phyloP scores from a whole-genome alignment of 345 rosid species.

The Barbarea vulgaris region DNA sequence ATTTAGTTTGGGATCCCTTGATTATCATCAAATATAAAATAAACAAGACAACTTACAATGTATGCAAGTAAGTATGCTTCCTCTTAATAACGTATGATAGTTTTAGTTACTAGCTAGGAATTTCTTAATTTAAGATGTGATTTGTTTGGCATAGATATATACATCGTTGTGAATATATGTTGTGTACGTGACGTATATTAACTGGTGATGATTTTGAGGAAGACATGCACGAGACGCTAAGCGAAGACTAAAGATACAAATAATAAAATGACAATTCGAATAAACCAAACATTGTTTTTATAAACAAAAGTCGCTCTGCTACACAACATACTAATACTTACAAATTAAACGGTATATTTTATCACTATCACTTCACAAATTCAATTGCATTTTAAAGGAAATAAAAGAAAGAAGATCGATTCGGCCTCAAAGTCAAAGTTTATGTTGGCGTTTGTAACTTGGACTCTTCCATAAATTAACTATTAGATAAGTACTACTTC shows the following conservation, averaged over 20 bases:
- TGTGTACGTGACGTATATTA: constrained; percentile 21
- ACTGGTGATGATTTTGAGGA: constrained; percentile 41
- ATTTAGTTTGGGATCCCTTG: not conserved
- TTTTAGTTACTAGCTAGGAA: not conserved
- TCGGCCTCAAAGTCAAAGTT: constrained; percentile 42
- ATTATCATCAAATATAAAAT: too few relatives aligned
- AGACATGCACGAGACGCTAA: constrained; percentile 37
- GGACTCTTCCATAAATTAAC: constrained; percentile 19
- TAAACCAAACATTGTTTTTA: constrained; percentile 48
- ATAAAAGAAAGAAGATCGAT: constrained; percentile 5
- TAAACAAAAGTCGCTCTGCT: constrained; percentile 35
- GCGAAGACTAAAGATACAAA: constrained; percentile 32
- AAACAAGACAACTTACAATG: not conserved
- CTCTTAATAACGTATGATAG: not conserved
- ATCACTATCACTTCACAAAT: not conserved
- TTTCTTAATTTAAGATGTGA: not conserved
- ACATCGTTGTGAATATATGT: constrained; percentile 11
- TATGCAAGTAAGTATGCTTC: not conserved
- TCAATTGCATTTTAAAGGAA: not conserved
- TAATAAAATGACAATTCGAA: constrained; percentile 39
- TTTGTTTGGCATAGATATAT: not conserved
- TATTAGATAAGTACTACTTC: not conserved
- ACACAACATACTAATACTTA: constrained; percentile 37
- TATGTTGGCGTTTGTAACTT: constrained; percentile 36
- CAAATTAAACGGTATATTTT: constrained; percentile 36